Evolutionary conservation across 2,329 filamentous ascomycete species (phyloP).

Genomic region (Calonectria pseudoturangicola): DNA sequence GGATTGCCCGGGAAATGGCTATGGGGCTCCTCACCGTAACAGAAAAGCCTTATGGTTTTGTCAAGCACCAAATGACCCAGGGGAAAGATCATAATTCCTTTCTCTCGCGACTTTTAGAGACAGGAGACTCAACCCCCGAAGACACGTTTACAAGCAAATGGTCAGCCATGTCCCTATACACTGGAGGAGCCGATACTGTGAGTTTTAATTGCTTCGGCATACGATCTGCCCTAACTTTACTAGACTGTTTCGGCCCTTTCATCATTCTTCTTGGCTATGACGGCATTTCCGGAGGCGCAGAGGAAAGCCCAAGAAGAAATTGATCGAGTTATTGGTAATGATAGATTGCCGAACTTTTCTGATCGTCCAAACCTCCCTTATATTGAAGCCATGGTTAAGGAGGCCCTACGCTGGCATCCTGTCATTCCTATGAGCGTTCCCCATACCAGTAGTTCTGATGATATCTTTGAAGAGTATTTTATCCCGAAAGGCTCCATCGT

Average conservation of each 20-base stretch:
- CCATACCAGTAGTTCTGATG: conserved; percentile 59
- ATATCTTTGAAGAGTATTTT: conserved; percentile 47
- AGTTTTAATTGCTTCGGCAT: neutral
- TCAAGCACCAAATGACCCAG: conserved; percentile 39
- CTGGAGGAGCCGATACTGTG: conserved; percentile 49
- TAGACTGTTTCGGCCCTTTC: conserved; percentile 46
- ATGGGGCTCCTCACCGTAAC: conserved; percentile 26
- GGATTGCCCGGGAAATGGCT: conserved; percentile 37
- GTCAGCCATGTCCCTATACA: conserved; percentile 48
- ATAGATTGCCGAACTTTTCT: conserved; percentile 49
- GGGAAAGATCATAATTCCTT: conserved; percentile 42
- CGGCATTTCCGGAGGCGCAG: conserved; percentile 38
- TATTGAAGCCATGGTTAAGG: conserved; percentile 55
- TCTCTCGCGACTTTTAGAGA: conserved; percentile 32
- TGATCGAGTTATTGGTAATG: conserved; percentile 51
- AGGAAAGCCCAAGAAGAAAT: conserved; percentile 47
- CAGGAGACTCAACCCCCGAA: conserved; percentile 36
- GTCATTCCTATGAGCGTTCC: conserved; percentile 60
- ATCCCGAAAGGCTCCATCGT: conserved; percentile 52
- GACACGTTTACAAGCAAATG: conserved; percentile 45
- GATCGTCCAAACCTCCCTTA: conserved; percentile 55
- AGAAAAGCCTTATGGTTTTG: conserved; percentile 46
- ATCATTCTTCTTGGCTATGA: conserved; percentile 47
- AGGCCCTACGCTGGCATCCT: conserved; percentile 54
- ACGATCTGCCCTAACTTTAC: fast-evolving